Base-by-base conservation (phyloP, 164 flowering plant genomes). In the Piper betle region DNA sequence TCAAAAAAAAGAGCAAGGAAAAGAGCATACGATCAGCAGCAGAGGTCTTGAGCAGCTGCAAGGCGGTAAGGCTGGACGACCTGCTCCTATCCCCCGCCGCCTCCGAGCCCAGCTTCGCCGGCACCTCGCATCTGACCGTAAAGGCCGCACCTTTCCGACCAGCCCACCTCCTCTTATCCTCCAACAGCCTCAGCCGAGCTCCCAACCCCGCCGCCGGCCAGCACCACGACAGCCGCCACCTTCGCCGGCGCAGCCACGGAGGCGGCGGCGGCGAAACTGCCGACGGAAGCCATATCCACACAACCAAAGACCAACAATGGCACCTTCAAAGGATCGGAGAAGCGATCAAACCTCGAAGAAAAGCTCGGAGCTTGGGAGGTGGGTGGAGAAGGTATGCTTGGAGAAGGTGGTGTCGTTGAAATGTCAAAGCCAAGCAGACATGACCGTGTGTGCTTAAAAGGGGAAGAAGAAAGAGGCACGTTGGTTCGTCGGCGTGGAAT, bases 31-130 rank as follows among this genome's bases (percentile, higher is more conserved):
- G 66, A 65, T 88, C 98, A 65, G 76, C 86, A 1, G 78, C 93
- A 8, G 92, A 84, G 17, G 81, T 72, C 75, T 88, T 88, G 76
- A 92, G 93, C 80, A 73, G 86, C 60, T 88, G 91, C 39, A 92
- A 89, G 61, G 90, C 91, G 38, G 91, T 77, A 58, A 85, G 46
- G 68, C 87, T 81, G 19, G 96, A 76, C 54, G 77, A 55, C 33
- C 69, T 46, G 15, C 50, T 46, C 50, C 50, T 12, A 12, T 46
- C 50, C 11, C 11, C 50, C 50, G 1, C 50, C 11, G 50, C 50
- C 50, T 2, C 50, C 50, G 12, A 3, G 2, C 10, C 7, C 46
- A 0, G 9, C 50, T 46, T 46, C 50, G 10, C 50, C 50, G 50
- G 12, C 3, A 75, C 63, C 20, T 83, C 86, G 60, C 83, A 81